phyloP scores from a whole-genome alignment of 306 rosid genomes.

The Ammopiptanthus mongolicus region DNA sequence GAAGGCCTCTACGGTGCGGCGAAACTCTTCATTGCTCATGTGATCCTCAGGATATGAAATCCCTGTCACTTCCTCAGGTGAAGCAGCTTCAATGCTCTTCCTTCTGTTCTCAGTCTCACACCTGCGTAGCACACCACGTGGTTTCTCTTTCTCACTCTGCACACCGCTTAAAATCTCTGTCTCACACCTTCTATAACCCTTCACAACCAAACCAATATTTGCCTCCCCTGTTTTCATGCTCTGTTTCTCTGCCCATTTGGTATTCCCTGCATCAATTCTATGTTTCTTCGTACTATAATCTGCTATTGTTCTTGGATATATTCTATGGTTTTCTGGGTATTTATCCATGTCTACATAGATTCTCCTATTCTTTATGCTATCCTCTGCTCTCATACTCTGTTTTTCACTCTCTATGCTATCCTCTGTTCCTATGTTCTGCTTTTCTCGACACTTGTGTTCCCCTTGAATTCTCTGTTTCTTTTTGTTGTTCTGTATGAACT shows the following conservation, averaged over 20 bases:
- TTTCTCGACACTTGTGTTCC: not conserved
- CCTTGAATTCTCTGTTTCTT: slow-evolving; percentile 13
- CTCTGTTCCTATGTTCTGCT: not conserved
- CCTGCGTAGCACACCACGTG: slow-evolving; percentile 24
- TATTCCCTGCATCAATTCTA: not conserved
- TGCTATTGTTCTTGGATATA: not conserved
- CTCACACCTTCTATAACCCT: slow-evolving; percentile 38
- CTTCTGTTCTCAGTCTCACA: slow-evolving; percentile 51
- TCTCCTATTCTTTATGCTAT: not conserved
- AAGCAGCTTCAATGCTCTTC: not conserved
- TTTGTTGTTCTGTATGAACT: slow-evolving; percentile 38
- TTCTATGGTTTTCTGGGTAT: not conserved
- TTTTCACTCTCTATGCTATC: not conserved
- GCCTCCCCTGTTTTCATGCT: slow-evolving; percentile 11
- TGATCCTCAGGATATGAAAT: slow-evolving; percentile 44
- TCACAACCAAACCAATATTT: slow-evolving; percentile 1
- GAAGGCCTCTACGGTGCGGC: slow-evolving; percentile 71
- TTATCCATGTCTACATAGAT: not conserved
- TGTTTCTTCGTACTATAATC: not conserved
- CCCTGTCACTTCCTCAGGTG: not conserved
- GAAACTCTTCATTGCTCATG: slow-evolving; percentile 81
- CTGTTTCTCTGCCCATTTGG: not conserved
- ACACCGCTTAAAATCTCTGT: slow-evolving; percentile 28
- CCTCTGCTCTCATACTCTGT: not conserved
- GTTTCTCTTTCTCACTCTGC: slow-evolving; percentile 19